These are phyloP conservation scores for Lactarius hengduanensis DNA, from an alignment of 768 basidiomycete genomes.

Conservation along the genomic window DNA sequence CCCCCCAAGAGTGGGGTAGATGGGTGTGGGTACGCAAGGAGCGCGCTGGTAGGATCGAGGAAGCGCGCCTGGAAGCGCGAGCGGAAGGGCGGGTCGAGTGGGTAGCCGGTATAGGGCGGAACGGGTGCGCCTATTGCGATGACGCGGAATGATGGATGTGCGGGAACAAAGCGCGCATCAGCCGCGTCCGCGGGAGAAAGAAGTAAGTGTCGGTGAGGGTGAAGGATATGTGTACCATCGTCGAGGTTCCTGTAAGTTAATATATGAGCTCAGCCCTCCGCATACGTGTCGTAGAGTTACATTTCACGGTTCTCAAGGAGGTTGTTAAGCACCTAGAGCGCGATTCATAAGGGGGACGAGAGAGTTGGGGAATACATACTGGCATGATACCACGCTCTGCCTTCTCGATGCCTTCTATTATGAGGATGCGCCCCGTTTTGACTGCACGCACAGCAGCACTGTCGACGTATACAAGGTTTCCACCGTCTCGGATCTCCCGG, in stretches of 20 bases:
- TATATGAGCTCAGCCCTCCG: background rate
- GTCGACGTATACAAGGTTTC: conserved; percentile 64
- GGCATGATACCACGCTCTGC: conserved; percentile 74
- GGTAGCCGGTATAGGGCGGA: conserved; percentile 65
- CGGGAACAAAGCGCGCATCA: conserved; percentile 54
- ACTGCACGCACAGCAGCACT: conserved; percentile 65
- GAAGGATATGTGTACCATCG: conserved; percentile 68
- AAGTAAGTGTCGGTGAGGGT: conserved; percentile 56
- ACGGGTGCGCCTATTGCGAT: conserved; percentile 70
- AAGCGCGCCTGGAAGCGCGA: conserved; percentile 70
- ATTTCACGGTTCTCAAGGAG: conserved; percentile 71
- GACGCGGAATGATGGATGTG: conserved; percentile 65
- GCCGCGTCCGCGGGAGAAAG: conserved; percentile 33
- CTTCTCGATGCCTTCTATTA: conserved; percentile 70
- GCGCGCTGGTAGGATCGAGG: conserved; percentile 55
- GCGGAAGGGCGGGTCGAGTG: conserved; percentile 63
- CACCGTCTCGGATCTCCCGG: conserved; percentile 58
- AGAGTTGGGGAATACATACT: conserved; percentile 37
- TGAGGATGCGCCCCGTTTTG: conserved; percentile 61
- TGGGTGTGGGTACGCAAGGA: conserved; percentile 41
- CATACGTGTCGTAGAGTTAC: conserved; percentile 34
- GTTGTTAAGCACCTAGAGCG: conserved; percentile 52
- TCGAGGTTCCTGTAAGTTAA: conserved; percentile 53
- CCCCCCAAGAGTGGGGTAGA: conserved; percentile 13
- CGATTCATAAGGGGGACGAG: background rate